phyloP scores from a whole-genome alignment of 2,329 filamentous ascomycete species.

The Samsoniella hepiali region DNA sequence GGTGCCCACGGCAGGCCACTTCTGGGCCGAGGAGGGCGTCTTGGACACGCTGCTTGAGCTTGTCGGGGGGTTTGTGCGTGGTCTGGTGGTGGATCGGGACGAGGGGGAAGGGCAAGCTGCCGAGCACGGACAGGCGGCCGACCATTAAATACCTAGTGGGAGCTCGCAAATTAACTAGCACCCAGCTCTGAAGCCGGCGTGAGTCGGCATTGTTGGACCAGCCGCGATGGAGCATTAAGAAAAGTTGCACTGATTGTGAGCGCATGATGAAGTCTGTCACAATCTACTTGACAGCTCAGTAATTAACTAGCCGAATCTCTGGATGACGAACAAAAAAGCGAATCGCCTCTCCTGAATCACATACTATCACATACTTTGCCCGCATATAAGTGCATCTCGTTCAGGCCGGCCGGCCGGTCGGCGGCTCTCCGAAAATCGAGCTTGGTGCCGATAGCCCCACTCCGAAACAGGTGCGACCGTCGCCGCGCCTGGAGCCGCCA shows the following conservation, averaged over 20 bases:
- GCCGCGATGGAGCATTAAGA: too few species aligned
- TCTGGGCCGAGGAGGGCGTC: slow-evolving; percentile 57
- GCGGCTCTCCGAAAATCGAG: neutral
- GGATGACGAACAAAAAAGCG: too few species aligned
- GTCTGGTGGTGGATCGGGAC: slow-evolving; percentile 19
- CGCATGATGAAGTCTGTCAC: too few species aligned
- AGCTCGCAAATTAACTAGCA: too few species aligned
- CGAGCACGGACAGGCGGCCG: neutral
- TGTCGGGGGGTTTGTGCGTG: slow-evolving; percentile 28
- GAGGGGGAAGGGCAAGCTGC: slow-evolving; percentile 11
- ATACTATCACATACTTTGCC: too few species aligned
- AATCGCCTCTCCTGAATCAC: too few species aligned
- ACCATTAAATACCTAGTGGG: neutral
- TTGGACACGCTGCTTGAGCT: slow-evolving; percentile 33
- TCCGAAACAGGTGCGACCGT: neutral
- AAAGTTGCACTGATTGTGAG: too few species aligned
- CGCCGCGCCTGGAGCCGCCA: too few species aligned
- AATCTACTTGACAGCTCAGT: too few species aligned
- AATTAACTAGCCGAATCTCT: too few species aligned
- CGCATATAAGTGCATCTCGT: neutral
- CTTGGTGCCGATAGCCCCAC: neutral
- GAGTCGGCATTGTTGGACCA: too few species aligned
- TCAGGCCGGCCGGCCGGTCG: neutral
- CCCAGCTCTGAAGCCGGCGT: too few species aligned
- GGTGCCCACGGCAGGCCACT: slow-evolving; percentile 56